Percentiles rank a stretch among this genome's conserved stretches.
Conservation (phyloP, 192 early-diverging fungal species). For the Coemansia sp. region DNA sequence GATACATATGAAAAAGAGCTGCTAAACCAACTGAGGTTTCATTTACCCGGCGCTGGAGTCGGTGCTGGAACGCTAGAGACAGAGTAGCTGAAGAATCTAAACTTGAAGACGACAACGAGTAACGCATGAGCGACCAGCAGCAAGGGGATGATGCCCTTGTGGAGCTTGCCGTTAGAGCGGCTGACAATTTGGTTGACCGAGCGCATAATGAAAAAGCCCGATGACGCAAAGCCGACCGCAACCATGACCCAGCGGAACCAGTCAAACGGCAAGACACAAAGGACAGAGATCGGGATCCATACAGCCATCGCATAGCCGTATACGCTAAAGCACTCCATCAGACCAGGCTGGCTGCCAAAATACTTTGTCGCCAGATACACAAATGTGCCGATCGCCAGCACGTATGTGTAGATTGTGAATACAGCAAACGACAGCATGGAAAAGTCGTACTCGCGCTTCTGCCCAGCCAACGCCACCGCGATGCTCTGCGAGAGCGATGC, state of each 20-base stretch:
- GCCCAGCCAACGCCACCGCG: slow-evolving; percentile 62
- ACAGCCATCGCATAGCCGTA: slow-evolving; percentile 92
- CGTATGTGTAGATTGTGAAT: slow-evolving; percentile 82
- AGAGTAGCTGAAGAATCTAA: slow-evolving; percentile 81
- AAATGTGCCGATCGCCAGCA: slow-evolving; percentile 67
- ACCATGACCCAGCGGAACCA: slow-evolving; percentile 84
- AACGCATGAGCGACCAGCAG: slow-evolving; percentile 68
- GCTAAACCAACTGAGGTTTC: background rate
- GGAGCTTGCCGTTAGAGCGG: slow-evolving; percentile 69
- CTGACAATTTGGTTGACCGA: slow-evolving; percentile 61
- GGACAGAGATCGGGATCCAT: slow-evolving; percentile 86
- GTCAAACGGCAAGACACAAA: slow-evolving; percentile 83
- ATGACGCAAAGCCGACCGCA: slow-evolving; percentile 70
- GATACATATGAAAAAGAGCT: background rate
- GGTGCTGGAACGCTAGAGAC: slow-evolving; percentile 23
- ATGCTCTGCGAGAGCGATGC: slow-evolving; percentile 88
- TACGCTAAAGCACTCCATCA: slow-evolving; percentile 85
- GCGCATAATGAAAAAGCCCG: slow-evolving; percentile 63
- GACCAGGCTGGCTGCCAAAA: slow-evolving; percentile 76
- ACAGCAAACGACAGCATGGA: slow-evolving; percentile 80
- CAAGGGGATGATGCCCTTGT: slow-evolving; percentile 70
- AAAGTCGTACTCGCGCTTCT: slow-evolving; percentile 76
- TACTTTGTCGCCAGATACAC: slow-evolving; percentile 86
- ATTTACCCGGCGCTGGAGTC: slow-evolving; percentile 1
- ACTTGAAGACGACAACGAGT: slow-evolving; percentile 79